Evolutionary conservation across 345 rosid species (phyloP).

Genomic region (Syzygium aqueum): DNA sequence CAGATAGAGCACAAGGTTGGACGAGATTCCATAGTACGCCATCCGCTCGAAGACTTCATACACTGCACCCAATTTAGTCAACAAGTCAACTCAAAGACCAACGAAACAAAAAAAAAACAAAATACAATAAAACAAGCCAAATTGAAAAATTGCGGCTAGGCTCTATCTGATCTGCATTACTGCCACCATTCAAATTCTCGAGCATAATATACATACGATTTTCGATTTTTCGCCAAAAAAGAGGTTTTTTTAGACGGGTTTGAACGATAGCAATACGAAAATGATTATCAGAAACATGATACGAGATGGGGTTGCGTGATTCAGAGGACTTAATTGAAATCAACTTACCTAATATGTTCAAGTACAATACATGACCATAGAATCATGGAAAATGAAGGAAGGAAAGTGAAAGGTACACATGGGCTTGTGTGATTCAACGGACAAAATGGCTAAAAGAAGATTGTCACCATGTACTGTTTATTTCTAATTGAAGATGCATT

Average conservation of each 20-base stretch:
- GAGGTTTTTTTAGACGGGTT: neutral
- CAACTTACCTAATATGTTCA: neutral
- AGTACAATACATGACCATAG: neutral
- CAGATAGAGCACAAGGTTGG: constrained; percentile 64
- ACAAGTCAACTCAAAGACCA: neutral
- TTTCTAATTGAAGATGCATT: neutral
- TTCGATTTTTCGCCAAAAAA: neutral
- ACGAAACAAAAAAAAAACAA: neutral
- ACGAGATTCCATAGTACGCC: constrained; percentile 88
- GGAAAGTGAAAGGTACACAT: neutral
- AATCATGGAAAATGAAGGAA: neutral
- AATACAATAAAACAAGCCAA: neutral
- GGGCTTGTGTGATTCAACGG: neutral
- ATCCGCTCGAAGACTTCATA: constrained; percentile 80
- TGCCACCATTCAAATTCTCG: constrained; percentile 5
- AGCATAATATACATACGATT: neutral
- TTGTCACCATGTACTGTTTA: neutral
- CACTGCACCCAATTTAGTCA: constrained; percentile 22
- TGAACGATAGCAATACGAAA: neutral
- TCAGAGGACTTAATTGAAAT: neutral
- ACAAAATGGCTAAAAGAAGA: neutral
- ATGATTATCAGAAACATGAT: neutral
- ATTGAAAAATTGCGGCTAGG: neutral
- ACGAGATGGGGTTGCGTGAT: neutral
- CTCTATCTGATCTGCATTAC: neutral